Conservation (phyloP, 2,329 filamentous ascomycete genomes). For the Aspergillus novoparasiticus region DNA sequence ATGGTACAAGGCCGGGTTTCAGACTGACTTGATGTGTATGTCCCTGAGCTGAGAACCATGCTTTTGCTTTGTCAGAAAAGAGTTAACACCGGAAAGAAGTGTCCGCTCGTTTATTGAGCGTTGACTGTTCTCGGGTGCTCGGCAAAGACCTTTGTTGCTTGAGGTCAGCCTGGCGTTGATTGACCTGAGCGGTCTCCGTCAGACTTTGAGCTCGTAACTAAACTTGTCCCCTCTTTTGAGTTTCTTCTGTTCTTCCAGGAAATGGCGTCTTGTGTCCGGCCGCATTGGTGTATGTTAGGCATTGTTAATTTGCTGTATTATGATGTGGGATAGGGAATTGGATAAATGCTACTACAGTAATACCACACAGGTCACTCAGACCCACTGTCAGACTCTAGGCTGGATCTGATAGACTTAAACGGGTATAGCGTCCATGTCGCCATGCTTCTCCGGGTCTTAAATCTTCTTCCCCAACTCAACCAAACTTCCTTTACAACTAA, state of each 20-base stretch:
- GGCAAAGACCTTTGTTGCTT: slow-evolving; percentile 1
- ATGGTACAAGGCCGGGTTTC: slow-evolving; percentile 13
- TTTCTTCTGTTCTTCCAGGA: not conserved
- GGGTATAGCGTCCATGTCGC: not conserved
- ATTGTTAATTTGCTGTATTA: slow-evolving; percentile 1
- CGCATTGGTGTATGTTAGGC: slow-evolving; percentile 12
- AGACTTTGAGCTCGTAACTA: slow-evolving; percentile 8
- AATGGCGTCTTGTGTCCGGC: slow-evolving; percentile 3
- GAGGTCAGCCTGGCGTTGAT: slow-evolving; percentile 10
- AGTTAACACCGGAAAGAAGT: not conserved
- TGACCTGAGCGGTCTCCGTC: slow-evolving; percentile 2
- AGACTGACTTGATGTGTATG: slow-evolving; percentile 24
- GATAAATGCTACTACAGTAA: not conserved
- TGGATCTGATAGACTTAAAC: slow-evolving; percentile 11
- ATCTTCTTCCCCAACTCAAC: not conserved
- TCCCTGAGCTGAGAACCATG: slow-evolving; percentile 13
- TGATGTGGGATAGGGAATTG: slow-evolving; percentile 2
- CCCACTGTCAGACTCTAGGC: not conserved
- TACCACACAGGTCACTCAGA: not conserved
- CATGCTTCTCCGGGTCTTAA: not conserved
- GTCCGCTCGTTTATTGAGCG: not conserved
- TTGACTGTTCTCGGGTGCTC: not conserved
- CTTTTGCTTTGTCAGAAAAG: not conserved
- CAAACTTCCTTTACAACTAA: not conserved
- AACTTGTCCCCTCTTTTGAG: not conserved